Base-by-base conservation (phyloP, 805 yeast genomes). In the Yarrowia sp. region DNA sequence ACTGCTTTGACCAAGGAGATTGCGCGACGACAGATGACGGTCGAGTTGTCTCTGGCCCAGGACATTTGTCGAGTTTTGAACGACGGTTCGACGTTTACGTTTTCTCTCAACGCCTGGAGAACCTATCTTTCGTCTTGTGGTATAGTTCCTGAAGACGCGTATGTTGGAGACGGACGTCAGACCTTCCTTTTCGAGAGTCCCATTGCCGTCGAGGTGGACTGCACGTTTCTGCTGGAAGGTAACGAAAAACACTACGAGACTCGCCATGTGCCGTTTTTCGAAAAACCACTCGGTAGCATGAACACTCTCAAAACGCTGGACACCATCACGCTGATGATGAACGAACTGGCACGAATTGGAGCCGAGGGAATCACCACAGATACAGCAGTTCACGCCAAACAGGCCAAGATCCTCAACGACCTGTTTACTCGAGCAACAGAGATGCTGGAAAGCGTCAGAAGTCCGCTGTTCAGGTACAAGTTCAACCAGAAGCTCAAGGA, bases 1-100 rank as follows among this genome's bases (percentile, higher is more conserved):
- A 43, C 63, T 1, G 30, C 40, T 10, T 10, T 58, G 36, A n/a
- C 32, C 24, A 58, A 41, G 41, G 63, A 58, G 32, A 43, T 58
- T 21, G 63, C 63, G 4, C 26, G 63, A 21, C 19, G 63, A 19
- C 41, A 33, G 24, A 6, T 58, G 16, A 30, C 17, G 33, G 63
- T 58, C 11, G 63, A 58, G 7, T 21, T 43, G n/a, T 2, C 21
- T 8, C 21, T 41, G 14, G 63, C 63, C 1, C 41, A 30, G 9
- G 51, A 58, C 22, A 32, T 58, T 58, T 58, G 63, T n/a, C 40
- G 51, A 7, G 41, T 58, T n/a, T 32, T 58, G n/a, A 32, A 11
- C 9, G 63, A 58, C 32, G 63, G 63, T 9, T 41, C 51, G 11
- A 4, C 30, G n/a, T 58, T 11, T 9, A 3, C 30, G n/a, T 22